Conservation (phyloP, 306 rosid species). For the Fragaria iinumae region DNA sequence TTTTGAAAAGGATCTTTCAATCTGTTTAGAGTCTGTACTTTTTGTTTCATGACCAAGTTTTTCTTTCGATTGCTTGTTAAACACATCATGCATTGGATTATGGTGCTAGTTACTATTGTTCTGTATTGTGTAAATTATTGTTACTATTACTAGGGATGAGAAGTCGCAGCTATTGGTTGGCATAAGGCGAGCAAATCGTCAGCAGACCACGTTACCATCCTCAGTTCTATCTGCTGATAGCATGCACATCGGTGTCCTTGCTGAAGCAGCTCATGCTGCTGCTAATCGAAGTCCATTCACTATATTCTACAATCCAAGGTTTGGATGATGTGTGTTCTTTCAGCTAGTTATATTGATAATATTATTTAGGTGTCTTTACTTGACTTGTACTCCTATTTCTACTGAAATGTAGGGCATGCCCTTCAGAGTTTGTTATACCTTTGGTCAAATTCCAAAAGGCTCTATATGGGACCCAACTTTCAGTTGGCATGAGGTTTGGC, state of each 20-base stretch:
- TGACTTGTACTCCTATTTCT: slow-evolving; percentile 8
- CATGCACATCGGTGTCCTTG: slow-evolving; percentile 99
- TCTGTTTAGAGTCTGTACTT: background rate
- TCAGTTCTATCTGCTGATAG: slow-evolving; percentile 96
- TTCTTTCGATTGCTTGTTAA: background rate
- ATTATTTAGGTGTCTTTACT: background rate
- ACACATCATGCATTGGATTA: background rate
- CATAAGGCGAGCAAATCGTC: slow-evolving; percentile 90
- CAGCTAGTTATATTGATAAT: background rate
- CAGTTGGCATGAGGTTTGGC: slow-evolving; percentile 98
- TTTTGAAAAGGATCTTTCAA: background rate
- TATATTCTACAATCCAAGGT: slow-evolving; percentile 98
- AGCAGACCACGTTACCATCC: slow-evolving; percentile 85
- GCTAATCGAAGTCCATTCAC: slow-evolving; percentile 82
- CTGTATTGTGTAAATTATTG: background rate
- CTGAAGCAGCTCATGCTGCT: slow-evolving; percentile 99
- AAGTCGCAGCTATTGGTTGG: slow-evolving; percentile 87
- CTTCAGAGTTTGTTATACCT: slow-evolving; percentile 93
- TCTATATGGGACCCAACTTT: slow-evolving; percentile 75
- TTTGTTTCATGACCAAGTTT: background rate
- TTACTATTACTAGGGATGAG: slow-evolving; percentile 63
- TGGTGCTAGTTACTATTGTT: background rate
- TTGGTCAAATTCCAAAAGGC: slow-evolving; percentile 72
- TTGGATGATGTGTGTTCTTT: background rate
- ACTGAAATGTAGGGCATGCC: slow-evolving; percentile 73